Conservation (phyloP, 345 rosid species). For the Citrus maxima region DNA sequence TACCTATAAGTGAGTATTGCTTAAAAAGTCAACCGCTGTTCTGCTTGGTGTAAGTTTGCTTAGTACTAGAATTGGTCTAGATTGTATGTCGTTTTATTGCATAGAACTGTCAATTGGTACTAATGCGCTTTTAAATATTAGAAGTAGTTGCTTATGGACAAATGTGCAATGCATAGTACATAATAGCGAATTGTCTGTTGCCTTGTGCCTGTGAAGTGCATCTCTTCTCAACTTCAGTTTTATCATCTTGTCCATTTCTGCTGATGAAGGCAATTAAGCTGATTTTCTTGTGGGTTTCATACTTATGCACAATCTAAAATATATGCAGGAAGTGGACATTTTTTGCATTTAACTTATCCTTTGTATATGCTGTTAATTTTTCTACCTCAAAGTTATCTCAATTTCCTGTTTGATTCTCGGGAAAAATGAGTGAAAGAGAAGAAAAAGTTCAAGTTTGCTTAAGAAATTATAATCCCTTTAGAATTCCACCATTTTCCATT, state of each 20-base stretch:
- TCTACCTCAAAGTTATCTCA: neutral
- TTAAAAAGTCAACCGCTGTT: neutral
- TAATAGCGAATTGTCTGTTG: neutral
- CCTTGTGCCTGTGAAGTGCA: neutral
- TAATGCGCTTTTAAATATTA: neutral
- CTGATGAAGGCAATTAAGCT: neutral
- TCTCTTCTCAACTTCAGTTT: neutral
- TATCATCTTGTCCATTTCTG: neutral
- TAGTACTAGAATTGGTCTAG: neutral
- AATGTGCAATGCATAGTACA: neutral
- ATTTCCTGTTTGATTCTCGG: neutral
- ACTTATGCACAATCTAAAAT: neutral
- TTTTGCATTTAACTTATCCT: neutral
- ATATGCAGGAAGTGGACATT: neutral
- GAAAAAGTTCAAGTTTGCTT: neutral
- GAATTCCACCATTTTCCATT: neutral
- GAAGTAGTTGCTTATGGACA: neutral
- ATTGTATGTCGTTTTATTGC: neutral
- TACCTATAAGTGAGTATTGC: neutral
- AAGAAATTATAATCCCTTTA: neutral
- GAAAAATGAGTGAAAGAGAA: neutral
- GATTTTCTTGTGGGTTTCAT: neutral
- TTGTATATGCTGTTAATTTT: neutral
- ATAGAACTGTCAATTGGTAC: neutral
- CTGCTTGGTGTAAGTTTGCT: neutral